Percentiles rank a stretch among this genome's conserved stretches.
phyloP scores from a whole-genome alignment of 2,329 filamentous ascomycete genomes.

The Aspergillus luchuensis region DNA sequence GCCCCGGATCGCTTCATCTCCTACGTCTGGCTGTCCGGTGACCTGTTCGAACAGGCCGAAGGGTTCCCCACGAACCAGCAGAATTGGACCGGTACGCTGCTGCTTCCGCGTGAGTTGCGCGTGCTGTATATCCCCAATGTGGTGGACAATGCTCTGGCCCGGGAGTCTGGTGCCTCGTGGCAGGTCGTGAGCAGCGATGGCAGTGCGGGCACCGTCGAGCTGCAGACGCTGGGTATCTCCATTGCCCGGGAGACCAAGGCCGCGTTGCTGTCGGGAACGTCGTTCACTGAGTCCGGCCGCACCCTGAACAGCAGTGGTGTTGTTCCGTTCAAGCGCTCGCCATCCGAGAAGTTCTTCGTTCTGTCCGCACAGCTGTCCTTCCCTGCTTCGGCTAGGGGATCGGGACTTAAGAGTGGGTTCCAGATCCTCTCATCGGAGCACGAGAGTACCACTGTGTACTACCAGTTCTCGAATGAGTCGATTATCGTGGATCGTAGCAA shows the following conservation, averaged over 20 bases:
- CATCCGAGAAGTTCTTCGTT: constrained; percentile 14
- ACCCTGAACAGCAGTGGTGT: not conserved
- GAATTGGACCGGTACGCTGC: constrained; percentile 18
- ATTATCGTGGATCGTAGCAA: constrained; percentile 21
- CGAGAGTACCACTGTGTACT: constrained; percentile 22
- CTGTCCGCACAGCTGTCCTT: constrained; percentile 14
- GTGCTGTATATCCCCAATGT: constrained; percentile 16
- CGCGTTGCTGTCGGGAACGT: constrained; percentile 5
- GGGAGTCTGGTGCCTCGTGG: constrained; percentile 13
- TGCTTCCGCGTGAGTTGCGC: constrained; percentile 20
- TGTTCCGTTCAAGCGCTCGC: constrained; percentile 13
- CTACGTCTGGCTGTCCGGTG: constrained; percentile 22
- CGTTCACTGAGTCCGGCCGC: constrained; percentile 6
- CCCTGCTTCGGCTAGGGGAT: constrained; percentile 10
- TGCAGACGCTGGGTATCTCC: constrained; percentile 22
- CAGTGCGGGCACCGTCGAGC: constrained; percentile 3
- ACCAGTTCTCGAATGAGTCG: constrained; percentile 27
- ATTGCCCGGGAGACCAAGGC: constrained; percentile 21
- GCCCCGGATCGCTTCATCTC: constrained; percentile 22
- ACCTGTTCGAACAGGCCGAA: constrained; percentile 13
- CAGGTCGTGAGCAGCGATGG: constrained; percentile 6
- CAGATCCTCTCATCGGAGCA: constrained; percentile 17
- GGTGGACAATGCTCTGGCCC: constrained; percentile 17
- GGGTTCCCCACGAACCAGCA: constrained; percentile 21
- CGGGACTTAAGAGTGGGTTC: constrained; percentile 17